These are phyloP conservation scores for Solanum ossicruentum DNA, from an alignment of 257 asterid species.

Conservation along the genomic window DNA sequence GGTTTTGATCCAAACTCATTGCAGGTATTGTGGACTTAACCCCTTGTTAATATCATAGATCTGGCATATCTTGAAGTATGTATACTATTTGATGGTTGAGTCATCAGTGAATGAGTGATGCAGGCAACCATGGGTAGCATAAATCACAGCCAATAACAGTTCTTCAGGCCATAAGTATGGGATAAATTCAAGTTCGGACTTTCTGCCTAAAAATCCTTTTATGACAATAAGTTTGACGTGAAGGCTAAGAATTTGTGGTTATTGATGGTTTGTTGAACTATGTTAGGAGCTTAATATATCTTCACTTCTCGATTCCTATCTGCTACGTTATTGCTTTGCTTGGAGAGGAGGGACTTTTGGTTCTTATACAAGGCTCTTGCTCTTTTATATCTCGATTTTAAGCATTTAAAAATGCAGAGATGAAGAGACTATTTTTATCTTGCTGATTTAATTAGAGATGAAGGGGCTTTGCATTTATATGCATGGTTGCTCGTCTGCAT, in stretches of 20 bases:
- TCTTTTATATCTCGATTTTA: neutral
- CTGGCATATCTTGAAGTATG: neutral
- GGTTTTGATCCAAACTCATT: conserved; percentile 56
- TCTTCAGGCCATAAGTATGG: neutral
- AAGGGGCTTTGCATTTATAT: neutral
- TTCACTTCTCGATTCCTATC: neutral
- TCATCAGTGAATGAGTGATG: neutral
- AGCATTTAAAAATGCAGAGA: neutral
- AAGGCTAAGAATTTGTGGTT: neutral
- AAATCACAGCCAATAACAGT: neutral
- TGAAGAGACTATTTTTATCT: neutral
- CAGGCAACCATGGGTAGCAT: neutral
- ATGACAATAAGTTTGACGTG: neutral
- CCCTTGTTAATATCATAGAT: neutral
- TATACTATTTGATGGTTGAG: neutral
- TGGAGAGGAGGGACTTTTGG: neutral
- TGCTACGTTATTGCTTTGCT: neutral
- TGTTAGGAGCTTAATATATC: neutral
- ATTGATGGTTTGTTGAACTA: neutral
- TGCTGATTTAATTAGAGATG: neutral
- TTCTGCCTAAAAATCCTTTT: neutral
- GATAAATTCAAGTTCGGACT: neutral
- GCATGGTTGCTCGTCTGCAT: neutral
- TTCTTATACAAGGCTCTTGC: neutral
- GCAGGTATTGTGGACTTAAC: conserved; percentile 37